A percentile compares a stretch with the other conserved stretches of the same genome.
Evolutionary conservation across 1,284 basidiomycete genomes (phyloP).

Genomic region (Pterulicium gracile): DNA sequence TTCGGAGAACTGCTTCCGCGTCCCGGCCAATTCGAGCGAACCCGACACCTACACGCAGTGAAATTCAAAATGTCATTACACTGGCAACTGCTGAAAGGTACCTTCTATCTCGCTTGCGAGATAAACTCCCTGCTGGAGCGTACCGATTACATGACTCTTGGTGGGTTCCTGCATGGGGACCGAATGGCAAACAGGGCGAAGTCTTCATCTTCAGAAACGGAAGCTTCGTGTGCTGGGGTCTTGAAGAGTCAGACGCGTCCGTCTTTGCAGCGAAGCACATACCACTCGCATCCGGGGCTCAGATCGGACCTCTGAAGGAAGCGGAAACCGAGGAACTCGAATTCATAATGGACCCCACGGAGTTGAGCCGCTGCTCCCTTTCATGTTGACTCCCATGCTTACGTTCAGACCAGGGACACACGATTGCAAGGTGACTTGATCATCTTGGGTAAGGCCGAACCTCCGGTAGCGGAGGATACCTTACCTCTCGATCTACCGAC

Average conservation of each 20-base stretch:
- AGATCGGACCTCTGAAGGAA: conserved; percentile 55
- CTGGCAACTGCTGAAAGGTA: conserved; percentile 72
- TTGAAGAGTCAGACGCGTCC: conserved; percentile 69
- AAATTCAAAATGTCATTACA: conserved; percentile 65
- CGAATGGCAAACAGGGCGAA: conserved; percentile 63
- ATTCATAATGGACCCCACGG: conserved; percentile 79
- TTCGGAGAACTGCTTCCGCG: conserved; percentile 65
- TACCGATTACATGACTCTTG: conserved; percentile 60
- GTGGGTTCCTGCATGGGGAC: conserved; percentile 67
- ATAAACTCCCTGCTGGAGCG: conserved; percentile 36
- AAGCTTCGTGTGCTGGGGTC: conserved; percentile 81
- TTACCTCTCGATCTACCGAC: conserved; percentile 34
- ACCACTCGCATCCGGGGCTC: conserved; percentile 36
- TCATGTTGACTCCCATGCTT: conserved; percentile 4
- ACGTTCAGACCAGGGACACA: conserved; percentile 43
- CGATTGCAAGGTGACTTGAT: conserved; percentile 84
- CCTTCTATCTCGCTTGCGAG: conserved; percentile 43
- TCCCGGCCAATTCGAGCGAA: conserved; percentile 71
- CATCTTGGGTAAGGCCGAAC: conserved; percentile 65
- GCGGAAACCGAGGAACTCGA: conserved; percentile 84
- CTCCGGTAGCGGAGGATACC: conserved; percentile 32
- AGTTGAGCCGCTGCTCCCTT: conserved; percentile 37
- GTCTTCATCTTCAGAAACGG: conserved; percentile 82
- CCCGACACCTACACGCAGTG: conserved; percentile 66
- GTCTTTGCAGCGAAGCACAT: conserved; percentile 61